A percentile compares a stretch with the other conserved stretches of the same genome.
These are phyloP conservation scores for Anisogramma anomala DNA, from an alignment of 2,329 filamentous ascomycete genomes.

Conservation along the genomic window DNA sequence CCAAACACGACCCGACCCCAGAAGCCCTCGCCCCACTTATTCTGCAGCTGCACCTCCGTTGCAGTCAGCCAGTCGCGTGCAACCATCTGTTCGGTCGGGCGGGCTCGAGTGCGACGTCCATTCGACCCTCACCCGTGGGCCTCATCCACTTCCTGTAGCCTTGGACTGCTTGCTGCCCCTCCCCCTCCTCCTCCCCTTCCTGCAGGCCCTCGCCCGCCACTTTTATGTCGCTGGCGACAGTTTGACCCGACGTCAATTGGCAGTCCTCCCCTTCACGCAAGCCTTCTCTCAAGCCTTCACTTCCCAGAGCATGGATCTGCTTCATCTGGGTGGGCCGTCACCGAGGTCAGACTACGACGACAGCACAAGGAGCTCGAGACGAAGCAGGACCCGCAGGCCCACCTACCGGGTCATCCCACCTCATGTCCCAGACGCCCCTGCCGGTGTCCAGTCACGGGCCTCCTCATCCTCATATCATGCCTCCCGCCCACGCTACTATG, in stretches of 20 bases:
- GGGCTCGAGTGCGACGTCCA: constrained; percentile 8
- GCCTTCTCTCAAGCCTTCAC: not conserved
- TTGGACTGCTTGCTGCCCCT: too few species aligned
- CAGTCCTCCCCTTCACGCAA: not conserved
- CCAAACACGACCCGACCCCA: not conserved
- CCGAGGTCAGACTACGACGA: constrained; percentile 20
- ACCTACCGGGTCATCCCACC: constrained; percentile 16
- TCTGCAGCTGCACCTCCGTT: constrained; percentile 3
- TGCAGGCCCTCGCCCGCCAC: too few species aligned
- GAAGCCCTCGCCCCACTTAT: not conserved
- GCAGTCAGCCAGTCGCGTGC: constrained; percentile 13
- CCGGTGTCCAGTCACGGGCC: constrained; percentile 11
- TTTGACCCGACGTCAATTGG: too few species aligned
- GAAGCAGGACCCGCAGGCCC: constrained; percentile 18
- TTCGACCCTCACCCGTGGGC: not conserved
- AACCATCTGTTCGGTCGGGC: constrained; percentile 11
- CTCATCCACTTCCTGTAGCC: too few species aligned
- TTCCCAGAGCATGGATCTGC: not conserved
- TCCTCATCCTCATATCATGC: constrained; percentile 11
- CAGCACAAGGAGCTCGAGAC: constrained; percentile 19
- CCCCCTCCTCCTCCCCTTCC: too few species aligned
- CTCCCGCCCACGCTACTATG: constrained; percentile 7
- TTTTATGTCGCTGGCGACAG: too few species aligned
- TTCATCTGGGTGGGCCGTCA: constrained; percentile 20
- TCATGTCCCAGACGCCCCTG: constrained; percentile 20